Evolutionary conservation across 371 early-diverging fungal genomes (phyloP).

Genomic region (Mortierella sp.): DNA sequence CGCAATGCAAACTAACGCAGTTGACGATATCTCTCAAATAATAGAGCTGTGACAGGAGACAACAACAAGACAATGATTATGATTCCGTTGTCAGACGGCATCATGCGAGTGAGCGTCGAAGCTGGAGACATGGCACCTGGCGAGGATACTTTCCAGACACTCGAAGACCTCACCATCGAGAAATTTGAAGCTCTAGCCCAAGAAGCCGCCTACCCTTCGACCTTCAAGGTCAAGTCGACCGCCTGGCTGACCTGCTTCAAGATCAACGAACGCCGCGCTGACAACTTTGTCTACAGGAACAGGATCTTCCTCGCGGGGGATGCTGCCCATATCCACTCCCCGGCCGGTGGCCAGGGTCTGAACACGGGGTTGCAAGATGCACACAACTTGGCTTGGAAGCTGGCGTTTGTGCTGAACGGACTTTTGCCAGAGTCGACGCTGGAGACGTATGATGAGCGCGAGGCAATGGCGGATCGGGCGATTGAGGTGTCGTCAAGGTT

Average conservation of each 20-base stretch:
- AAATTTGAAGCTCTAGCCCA: conserved; percentile 27
- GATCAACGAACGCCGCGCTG: conserved; percentile 29
- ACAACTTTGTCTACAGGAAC: conserved; percentile 8
- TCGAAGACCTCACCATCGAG: conserved; percentile 26
- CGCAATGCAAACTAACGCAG: not conserved
- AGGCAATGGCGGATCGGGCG: not conserved
- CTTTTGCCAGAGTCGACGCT: too few relatives aligned
- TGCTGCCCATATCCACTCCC: conserved; percentile 43
- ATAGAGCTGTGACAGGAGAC: conserved; percentile 4
- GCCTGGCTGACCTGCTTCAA: conserved; percentile 22
- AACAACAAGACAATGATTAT: conserved; percentile 17
- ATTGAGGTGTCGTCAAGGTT: not conserved
- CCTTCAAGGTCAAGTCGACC: not conserved
- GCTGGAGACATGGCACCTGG: conserved; percentile 11
- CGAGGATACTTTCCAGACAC: conserved; percentile 18
- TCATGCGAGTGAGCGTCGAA: conserved; percentile 17
- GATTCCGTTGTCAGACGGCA: conserved; percentile 26
- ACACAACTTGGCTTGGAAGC: conserved; percentile 33
- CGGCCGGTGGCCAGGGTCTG: conserved; percentile 36
- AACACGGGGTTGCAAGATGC: conserved; percentile 30
- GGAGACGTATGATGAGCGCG: not conserved
- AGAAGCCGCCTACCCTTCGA: too few relatives aligned
- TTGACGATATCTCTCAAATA: not conserved
- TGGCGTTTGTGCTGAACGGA: conserved; percentile 22
- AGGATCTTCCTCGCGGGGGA: conserved; percentile 38